Percentiles rank a stretch among this genome's conserved stretches.
Conservation (phyloP, 768 basidiomycete species). For the Chalciporus pseudorubinellus region DNA sequence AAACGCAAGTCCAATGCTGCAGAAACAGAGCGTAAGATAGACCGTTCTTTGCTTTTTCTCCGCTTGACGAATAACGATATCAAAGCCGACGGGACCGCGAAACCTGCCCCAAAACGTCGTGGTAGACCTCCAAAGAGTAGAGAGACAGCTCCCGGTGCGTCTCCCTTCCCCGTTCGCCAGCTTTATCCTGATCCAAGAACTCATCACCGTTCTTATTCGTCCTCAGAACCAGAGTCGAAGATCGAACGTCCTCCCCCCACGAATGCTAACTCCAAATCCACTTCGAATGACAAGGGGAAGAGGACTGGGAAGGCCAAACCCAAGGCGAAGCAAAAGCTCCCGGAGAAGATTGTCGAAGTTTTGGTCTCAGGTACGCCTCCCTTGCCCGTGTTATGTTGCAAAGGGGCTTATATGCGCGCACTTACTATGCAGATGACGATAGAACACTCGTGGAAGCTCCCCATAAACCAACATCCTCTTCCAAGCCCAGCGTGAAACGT, state of each 20-base stretch:
- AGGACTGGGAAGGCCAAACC: slow-evolving; percentile 1
- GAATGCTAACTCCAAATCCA: neutral
- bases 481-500: neutral
- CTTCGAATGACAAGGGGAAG: slow-evolving; percentile 13
- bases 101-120: slow-evolving; percentile 17
- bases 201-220: neutral
- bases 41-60: neutral
- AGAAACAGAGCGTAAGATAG: slow-evolving; percentile 2
- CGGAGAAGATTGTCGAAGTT: slow-evolving; percentile 6
- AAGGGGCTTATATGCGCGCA: neutral
- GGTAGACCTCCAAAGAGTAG: slow-evolving; percentile 12
- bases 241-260: neutral
- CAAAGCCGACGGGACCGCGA: neutral
- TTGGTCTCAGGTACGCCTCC: slow-evolving; percentile 15
- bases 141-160: slow-evolving; percentile 11
- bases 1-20: slow-evolving; percentile 11
- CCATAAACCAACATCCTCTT: slow-evolving; percentile 6
- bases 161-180: neutral
- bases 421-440: slow-evolving; percentile 33
- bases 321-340: slow-evolving; percentile 5
- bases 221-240: neutral
- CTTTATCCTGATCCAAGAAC: too few species aligned
- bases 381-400: neutral
- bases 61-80: neutral
- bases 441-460: slow-evolving; percentile 25